Conservation (phyloP, 1,284 basidiomycete species). For the Leccinum subrobustum region DNA sequence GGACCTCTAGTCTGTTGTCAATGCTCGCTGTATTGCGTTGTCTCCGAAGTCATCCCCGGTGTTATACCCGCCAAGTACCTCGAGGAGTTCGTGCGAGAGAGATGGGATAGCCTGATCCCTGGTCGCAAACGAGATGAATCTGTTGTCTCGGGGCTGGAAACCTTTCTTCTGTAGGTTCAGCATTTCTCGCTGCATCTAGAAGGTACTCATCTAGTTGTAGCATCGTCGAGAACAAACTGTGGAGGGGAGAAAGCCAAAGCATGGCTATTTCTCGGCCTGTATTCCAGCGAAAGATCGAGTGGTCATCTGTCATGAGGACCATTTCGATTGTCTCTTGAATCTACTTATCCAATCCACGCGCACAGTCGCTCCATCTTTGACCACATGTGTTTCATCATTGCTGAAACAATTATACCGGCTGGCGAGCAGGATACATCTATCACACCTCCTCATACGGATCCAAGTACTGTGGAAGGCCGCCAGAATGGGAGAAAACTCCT, state of each 20-base stretch:
- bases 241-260: conserved; percentile 61
- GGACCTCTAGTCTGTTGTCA: conserved; percentile 61
- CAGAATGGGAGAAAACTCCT: no score
- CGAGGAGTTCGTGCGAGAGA: conserved; percentile 44
- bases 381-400: no score
- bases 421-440: no score
- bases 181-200: conserved; percentile 1
- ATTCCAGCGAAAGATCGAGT: conserved; percentile 67
- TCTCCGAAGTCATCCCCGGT: conserved; percentile 66
- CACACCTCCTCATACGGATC: no score
- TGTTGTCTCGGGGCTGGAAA: conserved; percentile 60
- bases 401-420: no score
- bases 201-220: conserved; percentile 37
- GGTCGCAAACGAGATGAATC: conserved; percentile 48
- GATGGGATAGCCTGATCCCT: conserved; percentile 38
- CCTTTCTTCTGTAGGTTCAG: conserved; percentile 53
- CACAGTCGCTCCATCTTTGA: no score
- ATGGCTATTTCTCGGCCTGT: conserved; percentile 52
- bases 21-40: conserved; percentile 69
- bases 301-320: conserved; percentile 40
- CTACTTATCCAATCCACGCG: no score
- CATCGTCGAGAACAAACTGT: conserved; percentile 69
- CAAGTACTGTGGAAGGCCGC: no score
- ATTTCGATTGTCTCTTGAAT: no score
- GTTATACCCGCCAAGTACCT: conserved; percentile 59